A percentile compares a stretch with the other conserved stretches of the same genome.
phyloP scores from a whole-genome alignment of 2,329 filamentous ascomycete genomes.

The Fusarium newnesense region DNA sequence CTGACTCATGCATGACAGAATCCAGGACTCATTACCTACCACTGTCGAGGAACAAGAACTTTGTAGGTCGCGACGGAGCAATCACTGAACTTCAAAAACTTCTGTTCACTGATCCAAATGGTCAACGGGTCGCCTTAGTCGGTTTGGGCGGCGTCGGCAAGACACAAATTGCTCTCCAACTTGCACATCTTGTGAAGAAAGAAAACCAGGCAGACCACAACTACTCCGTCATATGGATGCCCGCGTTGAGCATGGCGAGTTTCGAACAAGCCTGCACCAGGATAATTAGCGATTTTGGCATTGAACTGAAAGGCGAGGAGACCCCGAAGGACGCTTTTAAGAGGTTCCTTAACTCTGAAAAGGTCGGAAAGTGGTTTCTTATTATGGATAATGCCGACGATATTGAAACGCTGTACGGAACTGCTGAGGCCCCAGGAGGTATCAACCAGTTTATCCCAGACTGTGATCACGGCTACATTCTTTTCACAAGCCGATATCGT shows the following conservation, averaged over 20 bases:
- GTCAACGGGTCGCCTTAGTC: neutral
- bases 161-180: neutral
- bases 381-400: conserved; percentile 58
- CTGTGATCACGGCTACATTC: conserved; percentile 45
- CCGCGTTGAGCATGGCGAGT: neutral
- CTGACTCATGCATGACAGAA: neutral
- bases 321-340: neutral
- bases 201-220: fast-evolving
- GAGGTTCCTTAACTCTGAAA: conserved; percentile 40
- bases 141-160: neutral
- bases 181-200: neutral
- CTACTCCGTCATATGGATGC: neutral
- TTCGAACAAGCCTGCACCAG: neutral
- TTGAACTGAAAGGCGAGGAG: fast-evolving
- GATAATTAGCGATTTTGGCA: neutral
- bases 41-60: neutral
- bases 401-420: conserved; percentile 29
- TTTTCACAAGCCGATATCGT: conserved; percentile 52
- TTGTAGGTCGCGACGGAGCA: neutral
- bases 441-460: conserved; percentile 39
- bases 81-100: fast-evolving
- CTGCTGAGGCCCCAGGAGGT: conserved; percentile 13
- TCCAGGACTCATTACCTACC: neutral
- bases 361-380: conserved; percentile 51
- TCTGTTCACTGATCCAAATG: neutral